phyloP scores from a whole-genome alignment of 768 basidiomycete genomes.

The Dioszegia aurantiaca region DNA sequence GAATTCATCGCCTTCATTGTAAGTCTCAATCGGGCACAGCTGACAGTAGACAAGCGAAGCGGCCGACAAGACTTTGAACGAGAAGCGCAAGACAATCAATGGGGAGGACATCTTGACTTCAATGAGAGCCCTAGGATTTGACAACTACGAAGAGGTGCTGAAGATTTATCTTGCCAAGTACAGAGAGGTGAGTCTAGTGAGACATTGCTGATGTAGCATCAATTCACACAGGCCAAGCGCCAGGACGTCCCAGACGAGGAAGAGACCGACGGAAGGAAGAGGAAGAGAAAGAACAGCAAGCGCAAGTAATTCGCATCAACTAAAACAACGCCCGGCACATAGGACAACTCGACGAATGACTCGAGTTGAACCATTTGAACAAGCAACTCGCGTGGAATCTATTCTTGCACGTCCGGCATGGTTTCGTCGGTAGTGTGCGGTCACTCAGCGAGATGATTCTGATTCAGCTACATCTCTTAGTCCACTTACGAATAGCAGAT shows the following conservation, averaged over 20 bases:
- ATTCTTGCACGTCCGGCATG: constrained; percentile 92
- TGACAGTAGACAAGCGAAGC: constrained; percentile 72
- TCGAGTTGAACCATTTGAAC: constrained; percentile 63
- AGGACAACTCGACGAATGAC: constrained; percentile 83
- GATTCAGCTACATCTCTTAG: constrained; percentile 15
- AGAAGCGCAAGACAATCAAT: constrained; percentile 96
- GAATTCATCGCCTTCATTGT: constrained; percentile 96
- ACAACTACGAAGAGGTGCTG: constrained; percentile 87
- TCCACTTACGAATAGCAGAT: constrained; percentile 59
- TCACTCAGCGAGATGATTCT: constrained; percentile 91
- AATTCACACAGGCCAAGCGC: constrained; percentile 11
- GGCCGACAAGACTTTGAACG: constrained; percentile 85
- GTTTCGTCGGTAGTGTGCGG: constrained; percentile 78
- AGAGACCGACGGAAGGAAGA: constrained; percentile 3
- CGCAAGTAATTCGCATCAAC: constrained; percentile 11
- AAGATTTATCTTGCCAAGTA: constrained; percentile 90
- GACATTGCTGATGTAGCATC: constrained; percentile 8
- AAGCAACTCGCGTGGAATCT: constrained; percentile 87
- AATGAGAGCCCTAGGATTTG: constrained; percentile 89
- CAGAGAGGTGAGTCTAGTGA: constrained; percentile 61
- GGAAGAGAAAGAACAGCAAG: constrained; percentile 14
- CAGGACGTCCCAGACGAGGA: constrained; percentile 1
- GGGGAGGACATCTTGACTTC: constrained; percentile 96
- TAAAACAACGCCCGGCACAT: constrained; percentile 67
- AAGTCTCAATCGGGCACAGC: constrained; percentile 19